Evolutionary conservation across 257 asterid species (phyloP).

Genomic region (Parsonsia alboflavescens): DNA sequence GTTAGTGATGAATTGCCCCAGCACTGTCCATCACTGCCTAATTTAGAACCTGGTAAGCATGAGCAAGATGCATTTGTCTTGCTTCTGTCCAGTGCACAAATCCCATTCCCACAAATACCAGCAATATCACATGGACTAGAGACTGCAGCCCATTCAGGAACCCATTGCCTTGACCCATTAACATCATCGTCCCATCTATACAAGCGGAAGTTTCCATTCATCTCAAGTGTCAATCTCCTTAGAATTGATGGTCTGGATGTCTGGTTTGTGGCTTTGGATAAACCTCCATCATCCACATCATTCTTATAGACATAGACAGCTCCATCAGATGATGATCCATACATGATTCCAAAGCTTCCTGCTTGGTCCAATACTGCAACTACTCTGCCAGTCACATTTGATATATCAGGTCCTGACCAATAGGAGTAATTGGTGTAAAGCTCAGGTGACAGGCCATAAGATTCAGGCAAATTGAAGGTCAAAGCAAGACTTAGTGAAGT

Average conservation of each 20-base stretch:
- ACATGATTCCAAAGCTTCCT: constrained; percentile 75
- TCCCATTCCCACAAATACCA: constrained; percentile 81
- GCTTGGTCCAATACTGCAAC: constrained; percentile 57
- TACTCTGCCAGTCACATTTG: constrained; percentile 72
- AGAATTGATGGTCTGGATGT: constrained; percentile 37
- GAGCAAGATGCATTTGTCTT: constrained; percentile 69
- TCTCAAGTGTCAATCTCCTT: constrained; percentile 54
- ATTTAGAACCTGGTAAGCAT: constrained; percentile 46
- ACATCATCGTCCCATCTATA: constrained; percentile 79
- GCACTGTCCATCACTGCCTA: constrained; percentile 29
- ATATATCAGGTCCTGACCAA: constrained; percentile 82
- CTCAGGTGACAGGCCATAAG: constrained; percentile 26
- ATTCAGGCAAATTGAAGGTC: constrained; percentile 57
- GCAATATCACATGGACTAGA: constrained; percentile 78
- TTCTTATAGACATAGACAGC: constrained; percentile 76
- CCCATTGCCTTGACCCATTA: constrained; percentile 81
- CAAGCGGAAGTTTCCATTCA: constrained; percentile 68
- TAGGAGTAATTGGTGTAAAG: constrained; percentile 51
- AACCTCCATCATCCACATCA: constrained; percentile 51
- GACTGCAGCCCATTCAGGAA: constrained; percentile 89
- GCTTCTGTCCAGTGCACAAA: constrained; percentile 60
- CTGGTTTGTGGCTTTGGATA: constrained; percentile 43
- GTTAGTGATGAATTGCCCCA: constrained; percentile 35
- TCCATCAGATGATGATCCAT: constrained; percentile 66
- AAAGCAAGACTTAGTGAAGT: constrained; percentile 67